These are phyloP conservation scores for Cryphonectria radicalis DNA, from an alignment of 2,329 filamentous ascomycete species.

Conservation along the genomic window DNA sequence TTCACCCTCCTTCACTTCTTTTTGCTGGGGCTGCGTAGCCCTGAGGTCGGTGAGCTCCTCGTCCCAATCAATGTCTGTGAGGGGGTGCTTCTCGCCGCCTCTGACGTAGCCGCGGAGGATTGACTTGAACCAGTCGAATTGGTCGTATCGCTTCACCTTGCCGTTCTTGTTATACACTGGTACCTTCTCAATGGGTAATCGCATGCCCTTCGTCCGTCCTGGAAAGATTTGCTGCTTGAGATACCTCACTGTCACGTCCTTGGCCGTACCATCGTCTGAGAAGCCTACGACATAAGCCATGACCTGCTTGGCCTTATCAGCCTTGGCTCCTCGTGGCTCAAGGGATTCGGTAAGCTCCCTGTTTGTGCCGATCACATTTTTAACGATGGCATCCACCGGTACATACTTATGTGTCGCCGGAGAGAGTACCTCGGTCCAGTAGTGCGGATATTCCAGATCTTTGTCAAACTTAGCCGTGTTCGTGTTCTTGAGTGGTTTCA, in stretches of 20 bases:
- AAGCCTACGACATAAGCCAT: constrained; percentile 88
- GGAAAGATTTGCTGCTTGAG: constrained; percentile 80
- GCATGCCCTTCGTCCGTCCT: constrained; percentile 84
- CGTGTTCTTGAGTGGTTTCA: constrained; percentile 33
- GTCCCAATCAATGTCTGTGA: constrained; percentile 74
- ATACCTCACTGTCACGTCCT: constrained; percentile 93
- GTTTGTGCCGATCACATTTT: constrained; percentile 70
- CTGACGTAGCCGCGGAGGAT: constrained; percentile 74
- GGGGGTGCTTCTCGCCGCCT: constrained; percentile 51
- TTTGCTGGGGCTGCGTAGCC: constrained; percentile 72
- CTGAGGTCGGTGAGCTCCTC: constrained; percentile 81
- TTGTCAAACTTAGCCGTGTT: constrained; percentile 63
- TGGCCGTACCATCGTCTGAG: constrained; percentile 83
- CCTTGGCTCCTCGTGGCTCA: constrained; percentile 81
- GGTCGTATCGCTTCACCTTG: constrained; percentile 75
- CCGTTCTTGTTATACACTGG: constrained; percentile 78
- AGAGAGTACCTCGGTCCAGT: constrained; percentile 91
- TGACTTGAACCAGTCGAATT: constrained; percentile 86
- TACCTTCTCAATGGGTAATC: constrained; percentile 79
- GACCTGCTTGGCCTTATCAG: constrained; percentile 85
- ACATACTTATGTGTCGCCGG: constrained; percentile 79
- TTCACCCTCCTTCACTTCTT: constrained; percentile 72
- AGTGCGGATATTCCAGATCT: constrained; percentile 82
- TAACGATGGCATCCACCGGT: constrained; percentile 76
- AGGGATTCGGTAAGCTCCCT: constrained; percentile 74